Evolutionary conservation across 441 rosid genomes (phyloP).

Genomic region (Euphorbia corollata): DNA sequence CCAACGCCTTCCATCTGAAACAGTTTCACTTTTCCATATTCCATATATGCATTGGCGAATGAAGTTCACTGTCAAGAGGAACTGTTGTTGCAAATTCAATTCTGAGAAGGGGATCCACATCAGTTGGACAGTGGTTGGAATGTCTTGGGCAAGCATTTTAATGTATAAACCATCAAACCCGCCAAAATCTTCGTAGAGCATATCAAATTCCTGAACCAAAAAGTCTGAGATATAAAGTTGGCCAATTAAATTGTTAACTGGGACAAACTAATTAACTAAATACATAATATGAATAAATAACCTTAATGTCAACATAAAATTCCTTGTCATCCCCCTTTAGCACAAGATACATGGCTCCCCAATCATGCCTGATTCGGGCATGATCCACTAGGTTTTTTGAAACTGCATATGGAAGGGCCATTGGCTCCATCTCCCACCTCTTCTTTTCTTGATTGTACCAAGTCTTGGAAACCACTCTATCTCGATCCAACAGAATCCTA

Average conservation of each 20-base stretch:
- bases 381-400: conserved; percentile 67
- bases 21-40: conserved; percentile 45
- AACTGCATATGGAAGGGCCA: conserved; percentile 83
- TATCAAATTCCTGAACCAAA: conserved; percentile 69
- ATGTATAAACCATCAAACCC: conserved; percentile 89
- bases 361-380: conserved; percentile 92
- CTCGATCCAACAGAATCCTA: conserved; percentile 76
- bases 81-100: conserved; percentile 66
- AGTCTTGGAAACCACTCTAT: conserved; percentile 80
- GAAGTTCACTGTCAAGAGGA: conserved; percentile 50
- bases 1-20: conserved; percentile 44
- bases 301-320: conserved; percentile 71
- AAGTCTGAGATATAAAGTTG: conserved; percentile 26
- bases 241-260: conserved; percentile 10
- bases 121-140: conserved; percentile 72
- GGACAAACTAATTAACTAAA: conserved; percentile 17
- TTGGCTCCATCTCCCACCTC: conserved; percentile 88
- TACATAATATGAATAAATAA: conserved; percentile 25
- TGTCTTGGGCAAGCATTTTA: conserved; percentile 85
- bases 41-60: conserved; percentile 43
- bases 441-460: conserved; percentile 75
- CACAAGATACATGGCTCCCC: conserved; percentile 73
- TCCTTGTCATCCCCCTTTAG: conserved; percentile 84
- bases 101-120: conserved; percentile 95
- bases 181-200: conserved; percentile 79